phyloP scores from a whole-genome alignment of 495 filamentous ascomycete species.

The Opeltia flavorubescens region DNA sequence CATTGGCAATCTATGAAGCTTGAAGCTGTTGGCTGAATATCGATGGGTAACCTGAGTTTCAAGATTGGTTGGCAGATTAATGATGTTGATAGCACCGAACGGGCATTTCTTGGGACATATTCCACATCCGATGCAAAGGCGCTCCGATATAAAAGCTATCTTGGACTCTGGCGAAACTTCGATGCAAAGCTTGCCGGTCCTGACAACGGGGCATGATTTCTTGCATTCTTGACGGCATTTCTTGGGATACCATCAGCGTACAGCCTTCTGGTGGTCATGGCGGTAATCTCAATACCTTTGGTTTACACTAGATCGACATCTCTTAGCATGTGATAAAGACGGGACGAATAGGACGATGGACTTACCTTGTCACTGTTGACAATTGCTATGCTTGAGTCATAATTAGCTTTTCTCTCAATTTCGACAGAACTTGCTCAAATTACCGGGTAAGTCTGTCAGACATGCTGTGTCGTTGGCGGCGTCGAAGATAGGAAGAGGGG shows the following conservation, averaged over 20 bases:
- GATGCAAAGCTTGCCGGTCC: conserved; percentile 93
- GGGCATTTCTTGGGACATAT: conserved; percentile 99
- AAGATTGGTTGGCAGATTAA: conserved; percentile 97
- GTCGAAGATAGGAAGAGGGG: background rate
- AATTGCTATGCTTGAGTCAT: conserved; percentile 70
- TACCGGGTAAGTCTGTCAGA: conserved; percentile 79
- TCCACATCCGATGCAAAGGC: conserved; percentile 92
- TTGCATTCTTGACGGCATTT: conserved; percentile 99
- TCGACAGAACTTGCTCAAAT: no score
- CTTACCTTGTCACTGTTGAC: conserved; percentile 89
- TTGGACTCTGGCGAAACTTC: conserved; percentile 83
- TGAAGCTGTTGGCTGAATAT: conserved; percentile 99
- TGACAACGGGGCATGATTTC: conserved; percentile 95
- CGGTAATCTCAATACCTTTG: conserved; percentile 51
- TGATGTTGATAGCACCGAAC: conserved; percentile 98
- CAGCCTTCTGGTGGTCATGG: background rate
- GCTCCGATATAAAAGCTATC: conserved; percentile 95
- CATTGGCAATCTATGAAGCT: conserved; percentile 90
- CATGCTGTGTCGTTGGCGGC: conserved; percentile 34
- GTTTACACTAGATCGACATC: conserved; percentile 58
- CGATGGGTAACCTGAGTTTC: conserved; percentile 95
- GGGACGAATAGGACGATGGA: conserved; percentile 13
- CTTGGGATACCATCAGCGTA: conserved; percentile 21
- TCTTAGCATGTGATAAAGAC: conserved; percentile 23
- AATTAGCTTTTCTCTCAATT: no score